Percentiles rank a stretch among this genome's conserved stretches.
phyloP scores from a whole-genome alignment of 257 asterid genomes.

The Jacaranda mimosifolia region DNA sequence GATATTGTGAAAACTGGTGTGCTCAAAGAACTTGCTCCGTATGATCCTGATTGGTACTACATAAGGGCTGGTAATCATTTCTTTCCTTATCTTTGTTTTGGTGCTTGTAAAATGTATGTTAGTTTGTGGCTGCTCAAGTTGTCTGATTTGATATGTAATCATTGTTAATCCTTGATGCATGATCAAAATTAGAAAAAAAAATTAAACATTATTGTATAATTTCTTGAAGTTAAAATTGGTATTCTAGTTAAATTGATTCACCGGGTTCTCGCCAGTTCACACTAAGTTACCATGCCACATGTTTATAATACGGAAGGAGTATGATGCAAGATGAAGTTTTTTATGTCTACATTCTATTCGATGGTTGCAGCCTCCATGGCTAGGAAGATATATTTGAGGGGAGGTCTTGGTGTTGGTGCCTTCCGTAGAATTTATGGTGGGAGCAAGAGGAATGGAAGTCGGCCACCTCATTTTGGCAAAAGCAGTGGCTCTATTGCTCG shows the following conservation, averaged over 20 bases:
- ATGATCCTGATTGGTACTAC: constrained; percentile 97
- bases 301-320: not conserved
- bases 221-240: too few species aligned
- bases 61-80: constrained; percentile 80
- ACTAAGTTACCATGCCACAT: not conserved
- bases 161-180: too few species aligned
- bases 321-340: not conserved
- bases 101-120: not conserved
- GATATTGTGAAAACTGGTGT: constrained; percentile 91
- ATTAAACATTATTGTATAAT: too few species aligned
- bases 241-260: too few species aligned
- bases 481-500: constrained; percentile 78
- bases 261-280: too few species aligned
- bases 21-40: constrained; percentile 90
- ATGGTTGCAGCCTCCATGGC: constrained; percentile 79
- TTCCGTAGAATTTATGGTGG: constrained; percentile 87
- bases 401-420: constrained; percentile 88
- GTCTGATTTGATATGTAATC: not conserved
- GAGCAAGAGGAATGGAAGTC: constrained; percentile 82
- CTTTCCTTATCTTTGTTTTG: not conserved
- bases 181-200: too few species aligned
- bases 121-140: not conserved
- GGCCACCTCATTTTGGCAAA: constrained; percentile 70
- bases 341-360: not conserved
- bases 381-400: constrained; percentile 78